Conservation (phyloP, 106 monocot genomes). For the Iris macrosiphon region DNA sequence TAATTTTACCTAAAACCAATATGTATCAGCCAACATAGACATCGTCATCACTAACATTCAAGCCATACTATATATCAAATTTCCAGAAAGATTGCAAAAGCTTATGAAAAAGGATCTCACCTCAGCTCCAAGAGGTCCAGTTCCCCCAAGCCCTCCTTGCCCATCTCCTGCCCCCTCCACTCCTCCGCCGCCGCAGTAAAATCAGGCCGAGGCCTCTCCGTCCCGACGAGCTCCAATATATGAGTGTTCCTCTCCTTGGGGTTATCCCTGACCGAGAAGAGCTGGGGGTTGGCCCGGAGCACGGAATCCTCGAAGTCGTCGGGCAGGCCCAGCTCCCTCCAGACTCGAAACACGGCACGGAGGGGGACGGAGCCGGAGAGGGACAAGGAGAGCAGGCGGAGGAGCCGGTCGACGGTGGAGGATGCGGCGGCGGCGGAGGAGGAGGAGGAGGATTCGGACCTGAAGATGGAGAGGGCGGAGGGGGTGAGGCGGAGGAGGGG, state of each 20-base stretch:
- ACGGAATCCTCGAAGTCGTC: conserved; percentile 79
- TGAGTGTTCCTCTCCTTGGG: conserved; percentile 66
- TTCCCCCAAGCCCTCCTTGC: too few relatives aligned
- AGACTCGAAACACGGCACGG: conserved; percentile 63
- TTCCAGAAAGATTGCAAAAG: too few relatives aligned
- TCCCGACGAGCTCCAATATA: conserved; percentile 29
- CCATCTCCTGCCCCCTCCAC: conserved; percentile 26
- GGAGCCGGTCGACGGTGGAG: conserved; percentile 17
- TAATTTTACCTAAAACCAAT: too few relatives aligned
- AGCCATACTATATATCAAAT: too few relatives aligned
- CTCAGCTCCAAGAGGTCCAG: conserved; percentile 30
- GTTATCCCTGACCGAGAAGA: conserved; percentile 56
- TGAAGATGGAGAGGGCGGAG: conserved; percentile 28
- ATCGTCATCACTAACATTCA: too few relatives aligned
- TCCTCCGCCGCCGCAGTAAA: conserved; percentile 31
- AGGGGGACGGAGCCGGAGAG: conserved; percentile 37
- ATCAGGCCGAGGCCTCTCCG: neutral
- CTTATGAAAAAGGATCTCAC: too few relatives aligned
- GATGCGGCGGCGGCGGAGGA: neutral
- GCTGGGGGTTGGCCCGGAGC: conserved; percentile 28
- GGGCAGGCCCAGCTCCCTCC: conserved; percentile 71
- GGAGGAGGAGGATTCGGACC: conserved; percentile 28
- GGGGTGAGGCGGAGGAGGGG: conserved; percentile 38
- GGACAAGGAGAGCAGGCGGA: conserved; percentile 38
- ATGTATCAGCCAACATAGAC: too few relatives aligned